These are phyloP conservation scores for Chenopodium suecicum DNA, from an alignment of 148 eudicot genomes.

Conservation along the genomic window DNA sequence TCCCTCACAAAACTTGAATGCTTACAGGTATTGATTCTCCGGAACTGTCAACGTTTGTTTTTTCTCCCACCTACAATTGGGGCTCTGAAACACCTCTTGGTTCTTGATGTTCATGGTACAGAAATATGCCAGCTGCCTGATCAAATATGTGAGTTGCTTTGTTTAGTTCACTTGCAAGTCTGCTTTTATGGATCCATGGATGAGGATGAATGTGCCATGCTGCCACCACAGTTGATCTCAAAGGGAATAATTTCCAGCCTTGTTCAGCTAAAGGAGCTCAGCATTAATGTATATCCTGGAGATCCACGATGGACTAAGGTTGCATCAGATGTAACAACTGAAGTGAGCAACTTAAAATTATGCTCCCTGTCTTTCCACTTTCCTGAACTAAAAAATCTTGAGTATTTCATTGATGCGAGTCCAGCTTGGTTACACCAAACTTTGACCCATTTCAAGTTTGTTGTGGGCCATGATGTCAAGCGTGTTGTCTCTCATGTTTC, in stretches of 20 bases:
- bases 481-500: slow-evolving; percentile 21
- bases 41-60: slow-evolving; percentile 20
- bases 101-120: slow-evolving; percentile 34
- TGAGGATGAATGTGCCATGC: slow-evolving; percentile 19
- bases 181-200: slow-evolving; percentile 27
- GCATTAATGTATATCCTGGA: slow-evolving; percentile 23
- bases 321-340: slow-evolving; percentile 12
- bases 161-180: slow-evolving; percentile 20
- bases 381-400: slow-evolving; percentile 20
- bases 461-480: slow-evolving; percentile 26
- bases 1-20: slow-evolving; percentile 18
- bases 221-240: slow-evolving; percentile 16
- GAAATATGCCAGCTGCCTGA: slow-evolving; percentile 28
- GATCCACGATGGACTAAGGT: slow-evolving; percentile 26
- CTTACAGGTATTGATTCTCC: slow-evolving; percentile 22
- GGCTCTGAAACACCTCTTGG: slow-evolving; percentile 19
- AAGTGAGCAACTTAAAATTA: slow-evolving; percentile 21
- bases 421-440: slow-evolving; percentile 12
- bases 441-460: slow-evolving; percentile 24
- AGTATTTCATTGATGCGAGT: slow-evolving; percentile 18
- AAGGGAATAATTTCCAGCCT: slow-evolving; percentile 14
- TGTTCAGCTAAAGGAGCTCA: slow-evolving; percentile 19
- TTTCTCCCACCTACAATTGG: slow-evolving; percentile 24
- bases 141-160: slow-evolving; percentile 13
- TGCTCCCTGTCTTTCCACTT: slow-evolving; percentile 21